Conservation (phyloP, 441 rosid genomes). For the Pelargonium citronellum region DNA sequence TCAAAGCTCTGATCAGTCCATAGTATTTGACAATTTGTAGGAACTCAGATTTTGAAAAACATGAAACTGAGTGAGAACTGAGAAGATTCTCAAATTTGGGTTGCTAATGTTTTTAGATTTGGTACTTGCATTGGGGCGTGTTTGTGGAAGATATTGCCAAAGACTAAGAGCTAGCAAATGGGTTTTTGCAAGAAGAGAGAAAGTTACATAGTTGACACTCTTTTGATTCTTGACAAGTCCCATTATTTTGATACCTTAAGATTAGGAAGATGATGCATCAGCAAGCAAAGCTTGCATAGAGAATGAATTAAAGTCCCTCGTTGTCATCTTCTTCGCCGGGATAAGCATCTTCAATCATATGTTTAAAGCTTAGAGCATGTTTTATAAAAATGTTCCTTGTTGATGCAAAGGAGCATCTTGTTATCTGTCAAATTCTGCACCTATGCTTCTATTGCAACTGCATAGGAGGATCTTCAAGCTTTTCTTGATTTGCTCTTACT, state of each 20-base stretch:
- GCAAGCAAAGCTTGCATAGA: slow-evolving; percentile 10
- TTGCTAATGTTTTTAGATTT: too few relatives aligned
- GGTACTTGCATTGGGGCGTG: slow-evolving; percentile 18
- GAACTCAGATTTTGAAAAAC: too few relatives aligned
- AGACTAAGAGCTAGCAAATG: too few relatives aligned
- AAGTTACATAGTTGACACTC: slow-evolving; percentile 13
- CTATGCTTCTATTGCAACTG: neutral
- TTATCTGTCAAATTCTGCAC: neutral
- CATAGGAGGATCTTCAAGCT: slow-evolving; percentile 1
- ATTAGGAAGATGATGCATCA: slow-evolving; percentile 12
- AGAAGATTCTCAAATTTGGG: too few relatives aligned
- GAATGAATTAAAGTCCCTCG: slow-evolving; percentile 24
- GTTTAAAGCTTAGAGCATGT: slow-evolving; percentile 18
- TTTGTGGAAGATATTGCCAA: neutral
- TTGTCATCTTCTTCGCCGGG: neutral
- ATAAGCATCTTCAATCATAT: slow-evolving; percentile 28
- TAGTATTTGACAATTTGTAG: too few relatives aligned
- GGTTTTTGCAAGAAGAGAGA: neutral
- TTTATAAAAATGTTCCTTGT: neutral
- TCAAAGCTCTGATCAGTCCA: too few relatives aligned
- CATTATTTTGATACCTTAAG: slow-evolving; percentile 24
- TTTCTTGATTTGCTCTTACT: neutral
- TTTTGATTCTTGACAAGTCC: slow-evolving; percentile 2
- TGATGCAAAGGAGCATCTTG: slow-evolving; percentile 15
- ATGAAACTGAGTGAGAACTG: too few relatives aligned